These are phyloP conservation scores for Vicia villosa DNA, from an alignment of 306 rosid genomes.

Conservation along the genomic window DNA sequence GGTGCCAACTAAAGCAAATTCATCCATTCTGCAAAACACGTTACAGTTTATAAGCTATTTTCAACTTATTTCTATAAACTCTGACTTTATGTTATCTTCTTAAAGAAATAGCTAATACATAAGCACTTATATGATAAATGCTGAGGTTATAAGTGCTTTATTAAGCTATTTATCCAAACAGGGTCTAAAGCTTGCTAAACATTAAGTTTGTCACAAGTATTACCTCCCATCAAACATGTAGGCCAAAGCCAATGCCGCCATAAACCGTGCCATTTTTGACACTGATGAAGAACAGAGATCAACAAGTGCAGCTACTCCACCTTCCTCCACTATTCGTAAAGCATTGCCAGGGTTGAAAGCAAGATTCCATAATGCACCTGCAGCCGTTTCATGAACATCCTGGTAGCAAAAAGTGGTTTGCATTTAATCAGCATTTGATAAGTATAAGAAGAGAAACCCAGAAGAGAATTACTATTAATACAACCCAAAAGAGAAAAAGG, in stretches of 20 bases:
- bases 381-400: constrained; percentile 99
- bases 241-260: constrained; percentile 98
- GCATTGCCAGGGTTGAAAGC: constrained; percentile 99
- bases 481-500: constrained; percentile 8
- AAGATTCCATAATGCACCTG: constrained; percentile 99
- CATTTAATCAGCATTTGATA: constrained; percentile 34
- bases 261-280: constrained; percentile 99
- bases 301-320: constrained; percentile 95
- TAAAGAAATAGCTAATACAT: background rate
- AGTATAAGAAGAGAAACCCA: background rate
- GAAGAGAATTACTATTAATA: background rate
- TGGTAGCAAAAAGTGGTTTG: constrained; percentile 49
- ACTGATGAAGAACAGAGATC: constrained; percentile 91
- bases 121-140: background rate
- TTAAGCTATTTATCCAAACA: background rate
- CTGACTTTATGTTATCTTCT: background rate
- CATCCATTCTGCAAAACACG: constrained; percentile 89
- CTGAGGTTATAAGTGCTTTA: background rate
- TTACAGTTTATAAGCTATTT: background rate
- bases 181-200: background rate
- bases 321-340: constrained; percentile 95
- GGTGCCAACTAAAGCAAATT: constrained; percentile 69
- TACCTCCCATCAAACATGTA: constrained; percentile 99
- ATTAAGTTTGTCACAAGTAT: constrained; percentile 4
- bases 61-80: background rate